Evolutionary conservation across 2,329 filamentous ascomycete genomes (phyloP).

Genomic region (Botrytis cinerea): DNA sequence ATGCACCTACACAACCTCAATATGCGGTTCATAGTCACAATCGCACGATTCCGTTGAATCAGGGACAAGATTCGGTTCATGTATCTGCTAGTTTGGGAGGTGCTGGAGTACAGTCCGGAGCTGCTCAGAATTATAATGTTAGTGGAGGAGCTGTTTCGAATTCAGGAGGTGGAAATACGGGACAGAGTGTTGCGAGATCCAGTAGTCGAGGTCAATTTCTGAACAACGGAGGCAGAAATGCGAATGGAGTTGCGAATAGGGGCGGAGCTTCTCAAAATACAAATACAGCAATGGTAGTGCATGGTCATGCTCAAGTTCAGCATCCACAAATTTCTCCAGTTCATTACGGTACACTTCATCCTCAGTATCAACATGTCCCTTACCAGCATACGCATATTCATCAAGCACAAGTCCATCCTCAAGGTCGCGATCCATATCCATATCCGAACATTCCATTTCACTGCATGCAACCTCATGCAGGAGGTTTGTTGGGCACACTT

Average conservation of each 20-base stretch:
- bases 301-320: not conserved
- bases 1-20: not conserved
- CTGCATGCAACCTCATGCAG: too few species aligned
- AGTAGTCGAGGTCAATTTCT: not conserved
- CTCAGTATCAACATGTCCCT: too few species aligned
- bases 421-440: too few species aligned
- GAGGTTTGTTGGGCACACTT: not conserved
- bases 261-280: not conserved
- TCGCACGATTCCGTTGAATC: not conserved
- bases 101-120: not conserved
- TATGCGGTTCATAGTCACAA: not conserved
- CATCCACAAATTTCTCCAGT: not conserved
- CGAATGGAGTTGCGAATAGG: not conserved
- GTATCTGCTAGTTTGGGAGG: not conserved
- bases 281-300: not conserved
- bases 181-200: not conserved
- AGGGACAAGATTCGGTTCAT: accelerated
- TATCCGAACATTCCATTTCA: too few species aligned
- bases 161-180: not conserved
- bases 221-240: not conserved
- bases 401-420: too few species aligned
- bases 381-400: too few species aligned
- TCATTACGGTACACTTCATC: not conserved
- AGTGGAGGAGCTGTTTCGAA: not conserved
- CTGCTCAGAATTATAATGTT: not conserved